phyloP scores from a whole-genome alignment of 805 yeast species.

The Zygosaccharomyces bisporus region DNA sequence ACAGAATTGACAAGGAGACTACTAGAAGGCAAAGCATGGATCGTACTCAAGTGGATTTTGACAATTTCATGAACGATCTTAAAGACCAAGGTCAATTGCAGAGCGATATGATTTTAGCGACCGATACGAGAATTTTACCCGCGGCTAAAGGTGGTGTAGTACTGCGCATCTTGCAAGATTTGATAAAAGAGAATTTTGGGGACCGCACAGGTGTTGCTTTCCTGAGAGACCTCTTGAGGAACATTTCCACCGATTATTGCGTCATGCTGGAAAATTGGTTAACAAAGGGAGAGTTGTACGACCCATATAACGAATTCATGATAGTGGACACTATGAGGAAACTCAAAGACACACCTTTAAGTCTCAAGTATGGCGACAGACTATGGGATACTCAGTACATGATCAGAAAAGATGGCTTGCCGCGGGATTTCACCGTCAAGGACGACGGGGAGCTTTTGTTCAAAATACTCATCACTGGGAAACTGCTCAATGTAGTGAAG shows the following conservation, averaged over 20 bases:
- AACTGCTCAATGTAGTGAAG: constrained; percentile 61
- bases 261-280: constrained; percentile 78
- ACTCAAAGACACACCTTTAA: constrained; percentile 7
- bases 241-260: constrained; percentile 61
- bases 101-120: constrained; percentile 36
- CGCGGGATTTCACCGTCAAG: constrained; percentile 52
- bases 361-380: constrained; percentile 46
- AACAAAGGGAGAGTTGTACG: constrained; percentile 64
- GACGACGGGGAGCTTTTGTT: constrained; percentile 35
- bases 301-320: constrained; percentile 79
- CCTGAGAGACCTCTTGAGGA: constrained; percentile 49
- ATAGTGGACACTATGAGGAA: constrained; percentile 43
- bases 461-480: constrained; percentile 78
- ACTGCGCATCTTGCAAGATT: constrained; percentile 55
- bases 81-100: constrained; percentile 38
- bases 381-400: constrained; percentile 75
- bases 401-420: constrained; percentile 68
- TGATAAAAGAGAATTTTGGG: constrained; percentile 59
- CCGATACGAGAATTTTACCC: constrained; percentile 50
- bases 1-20: constrained; percentile 47
- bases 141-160: constrained; percentile 77
- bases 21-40: constrained; percentile 38
- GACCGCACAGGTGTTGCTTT: constrained; percentile 53
- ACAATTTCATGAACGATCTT: constrained; percentile 42
- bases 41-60: constrained; percentile 38